These are phyloP conservation scores for Hypsizygus marmoreus DNA, from an alignment of 768 basidiomycete genomes.

Conservation along the genomic window DNA sequence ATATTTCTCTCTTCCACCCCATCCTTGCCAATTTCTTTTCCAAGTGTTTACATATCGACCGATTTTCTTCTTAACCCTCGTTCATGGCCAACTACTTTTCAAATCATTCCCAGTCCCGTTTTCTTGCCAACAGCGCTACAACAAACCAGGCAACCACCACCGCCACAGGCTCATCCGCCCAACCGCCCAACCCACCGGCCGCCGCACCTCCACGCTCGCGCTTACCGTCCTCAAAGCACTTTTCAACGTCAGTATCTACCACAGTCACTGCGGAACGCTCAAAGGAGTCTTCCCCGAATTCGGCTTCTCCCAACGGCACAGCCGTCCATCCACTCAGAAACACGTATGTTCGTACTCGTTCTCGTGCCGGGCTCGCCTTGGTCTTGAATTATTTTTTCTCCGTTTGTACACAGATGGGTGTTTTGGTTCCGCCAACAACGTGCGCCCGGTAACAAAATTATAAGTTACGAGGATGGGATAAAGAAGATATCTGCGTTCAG, in stretches of 20 bases:
- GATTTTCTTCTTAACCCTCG: constrained; percentile 15
- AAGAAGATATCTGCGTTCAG: constrained; percentile 89
- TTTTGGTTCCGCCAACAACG: constrained; percentile 94
- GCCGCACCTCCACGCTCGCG: constrained; percentile 43
- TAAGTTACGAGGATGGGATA: constrained; percentile 93
- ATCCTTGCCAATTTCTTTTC: not conserved
- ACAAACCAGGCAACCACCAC: constrained; percentile 23
- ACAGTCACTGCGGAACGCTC: constrained; percentile 43
- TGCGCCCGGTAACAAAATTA: constrained; percentile 84
- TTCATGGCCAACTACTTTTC: constrained; percentile 78
- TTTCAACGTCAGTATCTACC: constrained; percentile 58
- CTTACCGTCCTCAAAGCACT: constrained; percentile 68
- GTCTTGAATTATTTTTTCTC: constrained; percentile 21
- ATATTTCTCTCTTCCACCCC: constrained; percentile 10
- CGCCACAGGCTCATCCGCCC: constrained; percentile 24
- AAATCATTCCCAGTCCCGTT: constrained; percentile 76
- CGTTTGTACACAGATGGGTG: constrained; percentile 85
- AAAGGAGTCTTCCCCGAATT: constrained; percentile 44
- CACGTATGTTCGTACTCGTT: constrained; percentile 78
- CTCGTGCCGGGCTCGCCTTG: constrained; percentile 20
- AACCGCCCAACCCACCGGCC: constrained; percentile 22
- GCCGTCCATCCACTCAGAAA: constrained; percentile 76
- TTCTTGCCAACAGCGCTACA: constrained; percentile 53
- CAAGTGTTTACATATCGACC: too few relatives aligned
- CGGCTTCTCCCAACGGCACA: constrained; percentile 35